phyloP scores from a whole-genome alignment of 2,329 filamentous ascomycete genomes.

The Fusarium austroafricanum region DNA sequence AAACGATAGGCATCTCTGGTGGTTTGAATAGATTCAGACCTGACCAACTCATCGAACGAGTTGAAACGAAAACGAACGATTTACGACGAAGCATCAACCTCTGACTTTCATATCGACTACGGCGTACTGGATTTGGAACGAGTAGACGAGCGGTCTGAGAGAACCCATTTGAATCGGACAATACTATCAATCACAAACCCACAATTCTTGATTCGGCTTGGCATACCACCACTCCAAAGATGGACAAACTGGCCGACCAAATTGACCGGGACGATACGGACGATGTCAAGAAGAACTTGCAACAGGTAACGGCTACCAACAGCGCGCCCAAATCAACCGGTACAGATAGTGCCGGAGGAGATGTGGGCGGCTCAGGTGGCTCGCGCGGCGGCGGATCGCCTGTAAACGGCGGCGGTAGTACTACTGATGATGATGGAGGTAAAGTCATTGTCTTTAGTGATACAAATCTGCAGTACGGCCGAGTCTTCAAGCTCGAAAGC shows the following conservation, averaged over 20 bases:
- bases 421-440: no score
- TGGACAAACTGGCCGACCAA: conserved; percentile 24
- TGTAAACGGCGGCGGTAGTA: background rate
- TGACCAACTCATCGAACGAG: background rate
- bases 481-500: background rate
- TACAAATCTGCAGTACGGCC: background rate
- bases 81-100: background rate
- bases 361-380: background rate
- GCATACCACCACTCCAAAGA: background rate
- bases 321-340: background rate
- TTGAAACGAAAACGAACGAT: conserved; percentile 9
- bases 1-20: background rate
- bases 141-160: background rate
- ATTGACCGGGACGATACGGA: conserved; percentile 1
- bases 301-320: background rate
- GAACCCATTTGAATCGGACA: background rate
- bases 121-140: background rate
- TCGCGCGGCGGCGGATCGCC: background rate
- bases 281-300: conserved; percentile 5
- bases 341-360: background rate
- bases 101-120: background rate
- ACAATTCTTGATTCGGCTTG: background rate
- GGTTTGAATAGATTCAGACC: conserved; percentile 1
- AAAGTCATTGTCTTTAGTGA: background rate
- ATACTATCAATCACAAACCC: background rate